Percentiles rank a stretch among this genome's conserved stretches.
phyloP scores from a whole-genome alignment of 2,329 filamentous ascomycete species.

The Xylaria sp. region DNA sequence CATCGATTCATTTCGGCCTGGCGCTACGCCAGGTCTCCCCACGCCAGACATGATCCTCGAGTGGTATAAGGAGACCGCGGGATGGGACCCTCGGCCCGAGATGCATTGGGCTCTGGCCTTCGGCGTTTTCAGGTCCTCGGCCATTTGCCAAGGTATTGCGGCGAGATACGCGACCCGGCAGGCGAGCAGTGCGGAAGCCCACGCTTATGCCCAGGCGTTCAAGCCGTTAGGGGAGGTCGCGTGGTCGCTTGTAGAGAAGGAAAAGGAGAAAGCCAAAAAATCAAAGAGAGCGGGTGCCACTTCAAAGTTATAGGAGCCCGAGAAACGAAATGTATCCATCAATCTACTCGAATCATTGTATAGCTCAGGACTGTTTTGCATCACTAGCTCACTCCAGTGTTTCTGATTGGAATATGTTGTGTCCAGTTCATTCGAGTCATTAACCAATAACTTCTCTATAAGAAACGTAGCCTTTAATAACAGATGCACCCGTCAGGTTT shows the following conservation, averaged over 20 bases:
- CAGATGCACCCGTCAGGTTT: background rate
- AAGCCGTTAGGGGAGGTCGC: conserved; percentile 79
- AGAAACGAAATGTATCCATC: background rate
- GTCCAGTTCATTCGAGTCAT: background rate
- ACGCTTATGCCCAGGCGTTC: conserved; percentile 75
- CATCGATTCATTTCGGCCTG: conserved; percentile 39
- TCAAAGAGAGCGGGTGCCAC: conserved; percentile 1
- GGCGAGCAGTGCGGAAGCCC: conserved; percentile 87
- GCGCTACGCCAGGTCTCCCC: conserved; percentile 62
- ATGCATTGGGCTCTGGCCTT: conserved; percentile 71
- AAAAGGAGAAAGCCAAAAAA: conserved; percentile 66
- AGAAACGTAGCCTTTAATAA: background rate
- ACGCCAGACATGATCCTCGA: conserved; percentile 62
- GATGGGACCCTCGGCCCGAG: conserved; percentile 70
- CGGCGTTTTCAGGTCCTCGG: conserved; percentile 69
- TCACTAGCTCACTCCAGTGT: background rate
- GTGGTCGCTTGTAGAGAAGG: conserved; percentile 76
- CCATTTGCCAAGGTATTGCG: conserved; percentile 87
- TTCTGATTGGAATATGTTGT: background rate
- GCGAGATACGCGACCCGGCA: conserved; percentile 86
- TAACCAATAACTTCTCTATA: background rate
- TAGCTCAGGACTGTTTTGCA: background rate
- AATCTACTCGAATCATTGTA: background rate
- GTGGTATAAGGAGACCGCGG: conserved; percentile 73
- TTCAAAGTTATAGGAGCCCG: conserved; percentile 29